Base-by-base conservation (phyloP, 2,329 filamentous ascomycete genomes). In the Hymenoscyphus salicellus region DNA sequence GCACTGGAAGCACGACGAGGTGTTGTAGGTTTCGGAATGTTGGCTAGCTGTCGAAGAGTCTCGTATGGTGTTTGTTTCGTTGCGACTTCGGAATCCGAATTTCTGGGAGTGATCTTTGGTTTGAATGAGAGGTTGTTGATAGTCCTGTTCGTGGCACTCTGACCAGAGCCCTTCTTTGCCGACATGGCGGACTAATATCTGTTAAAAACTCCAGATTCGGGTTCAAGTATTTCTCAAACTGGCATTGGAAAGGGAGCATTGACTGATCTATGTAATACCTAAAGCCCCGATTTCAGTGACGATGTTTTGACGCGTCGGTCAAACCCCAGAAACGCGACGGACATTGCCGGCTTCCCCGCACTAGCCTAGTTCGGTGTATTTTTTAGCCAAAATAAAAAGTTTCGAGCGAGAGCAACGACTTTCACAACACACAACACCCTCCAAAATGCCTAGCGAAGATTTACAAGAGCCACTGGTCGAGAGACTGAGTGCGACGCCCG, bases 381-480 rank as follows among this genome's bases (percentile, higher is more conserved):
- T 32, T 41, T 30, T 10, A 28, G 16, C 58, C 38, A 33, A 58
- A 57, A 46, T 20, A 20, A 46, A 46, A 23, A 57, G 52, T 16
- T 28, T 7, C 23, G 10, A 23, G 43, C 43, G 10, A 14, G n/a
- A 23, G n/a, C 7, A 6, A 49, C 23, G 20, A 55, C 20, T 17
- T 30, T 17, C 30, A n/a, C 55, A 30, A 32, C 17, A 56, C 10
- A 30, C 55, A 55, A 17, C 23, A 16, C 52, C 14, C 2, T 23
- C 49, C 33, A 68, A 60, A 30, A 75, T 75, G 74, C 69, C 72
- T 3, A 56, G 55, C 28, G 66, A 72, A 58, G 61, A 68, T 32
- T 38, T 74, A 23, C 72, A 75, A 65, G 72, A 75, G 63, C 73
- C 73, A 60, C 67, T 75, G 17, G 38, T 74, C 17, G 73, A 75